A percentile compares a stretch with the other conserved stretches of the same genome.
phyloP scores from a whole-genome alignment of 768 basidiomycete genomes.

The Mycena polygramma region DNA sequence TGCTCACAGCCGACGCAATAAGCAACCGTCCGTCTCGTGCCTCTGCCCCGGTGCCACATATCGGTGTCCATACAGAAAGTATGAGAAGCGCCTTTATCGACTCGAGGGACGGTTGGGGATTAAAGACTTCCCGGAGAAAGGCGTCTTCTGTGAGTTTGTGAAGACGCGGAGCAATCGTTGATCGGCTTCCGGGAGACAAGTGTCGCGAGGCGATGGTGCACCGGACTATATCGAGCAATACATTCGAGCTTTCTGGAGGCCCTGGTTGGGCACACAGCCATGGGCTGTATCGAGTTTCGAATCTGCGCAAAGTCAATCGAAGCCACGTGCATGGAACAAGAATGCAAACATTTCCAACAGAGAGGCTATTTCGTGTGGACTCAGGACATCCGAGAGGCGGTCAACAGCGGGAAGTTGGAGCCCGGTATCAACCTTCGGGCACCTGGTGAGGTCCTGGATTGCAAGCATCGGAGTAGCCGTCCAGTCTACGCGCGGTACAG shows the following conservation, averaged over 20 bases:
- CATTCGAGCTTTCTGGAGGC: constrained; percentile 41
- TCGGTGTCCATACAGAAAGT: constrained; percentile 60
- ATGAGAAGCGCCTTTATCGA: constrained; percentile 57
- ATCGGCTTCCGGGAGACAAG: constrained; percentile 50
- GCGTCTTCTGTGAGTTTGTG: constrained; percentile 57
- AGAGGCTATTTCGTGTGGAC: constrained; percentile 49
- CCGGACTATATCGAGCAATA: constrained; percentile 59
- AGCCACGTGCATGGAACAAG: not conserved
- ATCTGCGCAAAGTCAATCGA: constrained; percentile 44
- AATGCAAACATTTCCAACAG: constrained; percentile 54
- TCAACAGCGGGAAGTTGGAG: constrained; percentile 28
- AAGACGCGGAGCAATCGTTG: constrained; percentile 54
- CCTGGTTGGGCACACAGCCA: constrained; percentile 58
- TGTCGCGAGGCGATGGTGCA: constrained; percentile 62
- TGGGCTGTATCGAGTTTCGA: constrained; percentile 58
- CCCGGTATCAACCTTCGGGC: constrained; percentile 31
- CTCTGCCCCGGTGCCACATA: constrained; percentile 48
- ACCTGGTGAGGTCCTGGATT: constrained; percentile 55
- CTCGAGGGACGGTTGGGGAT: constrained; percentile 56
- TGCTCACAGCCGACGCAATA: constrained; percentile 58
- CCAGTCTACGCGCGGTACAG: constrained; percentile 55
- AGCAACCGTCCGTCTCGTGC: constrained; percentile 54
- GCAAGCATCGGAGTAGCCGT: constrained; percentile 60
- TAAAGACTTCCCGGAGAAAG: constrained; percentile 56
- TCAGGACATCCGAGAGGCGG: constrained; percentile 46